These are phyloP conservation scores for Plasmodium fragile DNA, from an alignment of 169 alveolate genomes.

Conservation along the genomic window DNA sequence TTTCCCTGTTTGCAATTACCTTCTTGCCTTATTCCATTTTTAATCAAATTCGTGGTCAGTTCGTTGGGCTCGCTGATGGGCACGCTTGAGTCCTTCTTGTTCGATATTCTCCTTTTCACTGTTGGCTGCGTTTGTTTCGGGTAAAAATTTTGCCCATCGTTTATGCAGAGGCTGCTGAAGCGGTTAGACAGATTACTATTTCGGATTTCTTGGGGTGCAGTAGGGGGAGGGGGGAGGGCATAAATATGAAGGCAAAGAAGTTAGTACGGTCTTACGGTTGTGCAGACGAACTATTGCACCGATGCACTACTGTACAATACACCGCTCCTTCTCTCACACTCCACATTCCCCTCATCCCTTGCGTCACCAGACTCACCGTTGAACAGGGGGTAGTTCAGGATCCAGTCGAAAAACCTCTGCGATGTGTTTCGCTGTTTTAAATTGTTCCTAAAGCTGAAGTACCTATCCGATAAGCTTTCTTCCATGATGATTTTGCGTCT, in stretches of 20 bases:
- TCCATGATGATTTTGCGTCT: conserved; percentile 19
- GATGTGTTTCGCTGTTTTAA: conserved; percentile 28
- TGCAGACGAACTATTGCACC: not conserved
- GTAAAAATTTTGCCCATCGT: not conserved
- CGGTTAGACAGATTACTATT: conserved; percentile 28
- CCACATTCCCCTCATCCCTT: not conserved
- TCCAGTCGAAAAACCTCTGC: conserved; percentile 53
- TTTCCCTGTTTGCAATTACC: conserved; percentile 27
- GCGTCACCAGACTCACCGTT: conserved; percentile 35
- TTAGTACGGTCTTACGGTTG: not conserved
- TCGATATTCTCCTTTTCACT: not conserved
- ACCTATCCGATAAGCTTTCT: conserved; percentile 27
- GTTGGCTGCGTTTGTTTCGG: not conserved
- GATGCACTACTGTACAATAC: not conserved
- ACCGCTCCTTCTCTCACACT: not conserved
- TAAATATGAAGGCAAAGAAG: conserved; percentile 3
- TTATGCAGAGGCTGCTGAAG: conserved; percentile 9
- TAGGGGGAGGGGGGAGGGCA: not conserved
- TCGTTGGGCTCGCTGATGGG: not conserved
- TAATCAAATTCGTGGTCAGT: conserved; percentile 19
- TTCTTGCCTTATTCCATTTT: conserved; percentile 35
- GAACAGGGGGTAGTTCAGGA: conserved; percentile 71
- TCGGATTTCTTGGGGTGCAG: conserved; percentile 28
- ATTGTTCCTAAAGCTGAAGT: conserved; percentile 34
- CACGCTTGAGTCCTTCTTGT: not conserved